A percentile compares a stretch with the other conserved stretches of the same genome.
Evolutionary conservation across 495 filamentous ascomycete genomes (phyloP).

Genomic region (Podospora conica): DNA sequence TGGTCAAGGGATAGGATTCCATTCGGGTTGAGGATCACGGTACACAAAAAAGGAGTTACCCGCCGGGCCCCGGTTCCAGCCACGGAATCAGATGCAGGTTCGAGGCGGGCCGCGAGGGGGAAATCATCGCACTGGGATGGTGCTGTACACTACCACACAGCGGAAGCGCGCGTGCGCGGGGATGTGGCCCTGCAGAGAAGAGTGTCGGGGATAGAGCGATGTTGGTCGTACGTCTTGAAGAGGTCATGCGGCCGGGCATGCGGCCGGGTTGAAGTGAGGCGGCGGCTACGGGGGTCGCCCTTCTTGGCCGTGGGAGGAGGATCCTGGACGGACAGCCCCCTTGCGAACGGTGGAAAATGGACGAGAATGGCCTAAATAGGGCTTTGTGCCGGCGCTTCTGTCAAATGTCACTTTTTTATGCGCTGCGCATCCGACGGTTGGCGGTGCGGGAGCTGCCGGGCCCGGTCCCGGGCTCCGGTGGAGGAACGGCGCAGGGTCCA

Average conservation of each 20-base stretch:
- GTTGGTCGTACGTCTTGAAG: conserved; percentile 1
- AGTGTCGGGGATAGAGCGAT: not conserved
- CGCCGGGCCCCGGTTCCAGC: not conserved
- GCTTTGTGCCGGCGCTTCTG: not conserved
- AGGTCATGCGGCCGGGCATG: conserved; percentile 28
- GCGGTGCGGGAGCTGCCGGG: conserved; percentile 12
- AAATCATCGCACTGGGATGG: not conserved
- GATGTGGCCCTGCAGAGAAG: not conserved
- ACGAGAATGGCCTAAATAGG: not conserved
- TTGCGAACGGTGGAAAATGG: not conserved
- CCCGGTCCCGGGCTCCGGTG: not conserved
- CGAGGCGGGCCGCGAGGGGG: not conserved
- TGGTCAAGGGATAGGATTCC: not conserved
- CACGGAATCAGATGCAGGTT: not conserved
- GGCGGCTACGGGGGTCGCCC: not conserved
- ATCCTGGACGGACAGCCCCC: not conserved
- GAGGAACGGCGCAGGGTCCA: too few species aligned
- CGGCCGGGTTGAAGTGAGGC: conserved; percentile 18
- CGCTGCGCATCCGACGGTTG: not conserved
- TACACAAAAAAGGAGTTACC: not conserved
- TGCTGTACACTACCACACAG: not conserved
- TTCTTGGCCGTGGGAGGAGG: not conserved
- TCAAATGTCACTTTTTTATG: conserved; percentile 20
- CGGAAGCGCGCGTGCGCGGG: not conserved
- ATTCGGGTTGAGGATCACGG: not conserved